phyloP scores from a whole-genome alignment of 129 eudicot genomes.

The Lactuca saligna region DNA sequence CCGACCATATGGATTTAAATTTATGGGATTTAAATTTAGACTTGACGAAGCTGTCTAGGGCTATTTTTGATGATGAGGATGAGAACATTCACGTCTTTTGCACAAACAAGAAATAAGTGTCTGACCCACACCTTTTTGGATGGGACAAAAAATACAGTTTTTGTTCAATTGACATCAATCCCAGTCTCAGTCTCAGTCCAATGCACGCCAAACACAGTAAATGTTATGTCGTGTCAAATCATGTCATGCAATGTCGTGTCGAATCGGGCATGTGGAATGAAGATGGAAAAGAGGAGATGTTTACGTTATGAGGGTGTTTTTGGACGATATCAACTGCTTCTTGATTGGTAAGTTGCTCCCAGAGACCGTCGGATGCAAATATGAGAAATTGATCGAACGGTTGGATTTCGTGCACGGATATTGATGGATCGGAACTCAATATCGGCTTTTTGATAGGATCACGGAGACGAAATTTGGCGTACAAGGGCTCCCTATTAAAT shows the following conservation, averaged over 20 bases:
- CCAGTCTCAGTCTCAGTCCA: too few species aligned
- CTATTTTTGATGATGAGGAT: background rate
- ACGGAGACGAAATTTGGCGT: conserved; percentile 78
- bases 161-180: too few species aligned
- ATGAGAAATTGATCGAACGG: conserved; percentile 79
- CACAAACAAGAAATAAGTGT: too few species aligned
- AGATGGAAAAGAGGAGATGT: conserved; percentile 10
- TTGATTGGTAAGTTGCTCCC: conserved; percentile 95
- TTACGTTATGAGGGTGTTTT: conserved; percentile 66
- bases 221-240: background rate
- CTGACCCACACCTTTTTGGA: too few species aligned
- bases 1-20: background rate
- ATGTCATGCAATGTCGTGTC: background rate
- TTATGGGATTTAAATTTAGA: too few species aligned
- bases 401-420: conserved; percentile 71
- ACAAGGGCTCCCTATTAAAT: conserved; percentile 84
- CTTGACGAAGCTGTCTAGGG: too few species aligned
- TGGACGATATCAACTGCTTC: conserved; percentile 89
- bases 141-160: too few species aligned
- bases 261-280: background rate
- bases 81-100: background rate
- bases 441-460: conserved; percentile 75
- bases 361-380: conserved; percentile 91
- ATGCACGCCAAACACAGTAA: too few species aligned
- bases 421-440: conserved; percentile 77